A percentile compares a stretch with the other conserved stretches of the same genome.
phyloP scores from a whole-genome alignment of 345 rosid species.

The Raphanus sativus region DNA sequence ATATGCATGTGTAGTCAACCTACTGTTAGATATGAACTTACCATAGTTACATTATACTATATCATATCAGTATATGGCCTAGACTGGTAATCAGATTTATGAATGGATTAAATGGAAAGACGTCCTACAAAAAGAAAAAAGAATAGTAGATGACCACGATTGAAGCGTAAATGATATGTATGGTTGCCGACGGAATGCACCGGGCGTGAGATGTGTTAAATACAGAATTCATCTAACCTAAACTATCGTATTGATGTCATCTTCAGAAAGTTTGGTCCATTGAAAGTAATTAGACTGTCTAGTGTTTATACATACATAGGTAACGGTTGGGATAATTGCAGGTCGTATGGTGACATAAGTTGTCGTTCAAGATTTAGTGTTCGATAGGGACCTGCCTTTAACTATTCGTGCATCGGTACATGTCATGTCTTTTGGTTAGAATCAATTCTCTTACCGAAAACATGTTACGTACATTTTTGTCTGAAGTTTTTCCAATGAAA shows the following conservation, averaged over 20 bases:
- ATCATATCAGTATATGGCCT: too few species aligned
- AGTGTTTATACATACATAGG: background rate
- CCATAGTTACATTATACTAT: background rate
- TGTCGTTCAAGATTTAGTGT: background rate
- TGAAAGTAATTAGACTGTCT: background rate
- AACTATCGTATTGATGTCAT: background rate
- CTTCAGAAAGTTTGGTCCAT: background rate
- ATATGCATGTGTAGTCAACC: background rate
- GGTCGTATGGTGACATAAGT: background rate
- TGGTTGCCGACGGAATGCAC: too few species aligned
- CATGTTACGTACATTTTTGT: background rate
- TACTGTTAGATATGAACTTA: background rate
- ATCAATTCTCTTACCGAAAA: constrained; percentile 5
- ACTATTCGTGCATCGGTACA: background rate
- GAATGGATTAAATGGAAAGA: too few species aligned
- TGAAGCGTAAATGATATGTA: too few species aligned
- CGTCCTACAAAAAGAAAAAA: too few species aligned
- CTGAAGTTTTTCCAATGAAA: background rate
- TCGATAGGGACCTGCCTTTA: constrained; percentile 13
- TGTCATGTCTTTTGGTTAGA: constrained; percentile 16
- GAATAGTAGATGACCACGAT: too few species aligned
- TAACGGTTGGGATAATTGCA: background rate
- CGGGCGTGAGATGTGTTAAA: background rate
- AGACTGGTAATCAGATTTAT: too few species aligned
- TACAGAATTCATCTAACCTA: background rate